Base-by-base conservation (phyloP, 1,284 basidiomycete genomes). In the Tylopilus sp. region DNA sequence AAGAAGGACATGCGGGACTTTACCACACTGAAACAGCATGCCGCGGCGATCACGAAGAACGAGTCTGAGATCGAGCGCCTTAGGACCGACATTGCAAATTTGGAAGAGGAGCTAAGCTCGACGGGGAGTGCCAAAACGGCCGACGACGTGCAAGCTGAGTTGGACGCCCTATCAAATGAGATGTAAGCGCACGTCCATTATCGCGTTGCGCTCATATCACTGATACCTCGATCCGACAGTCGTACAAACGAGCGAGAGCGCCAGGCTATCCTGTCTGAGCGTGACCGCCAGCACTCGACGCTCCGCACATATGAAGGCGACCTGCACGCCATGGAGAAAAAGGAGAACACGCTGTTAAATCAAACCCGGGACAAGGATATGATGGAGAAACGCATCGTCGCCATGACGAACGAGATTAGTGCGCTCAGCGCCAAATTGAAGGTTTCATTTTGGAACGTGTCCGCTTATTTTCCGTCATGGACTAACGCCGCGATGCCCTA, bases 101-200 rank as follows among this genome's bases (percentile, higher is more conserved):
- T 92, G 33, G 89, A 96, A 66, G 72, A 72, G 30, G 82, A 87
- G 34, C 74, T 97, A 11, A 71, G 77, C 19, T 71, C 77, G 4
- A 82, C 82, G 2, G 93, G 92, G 2, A 86, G 85, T 12, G 78
- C 81, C 6, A 90, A 85, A 68, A 93, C 92, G 0, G 79, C 82
- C 1, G 89, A 92, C 41, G 92, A 94, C 44, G 84, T 97, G 3
- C 89, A 96, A 64, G 70, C 63, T 21, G 85, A 94, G 59, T 72
- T 95, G 7, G 81, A 87, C 46, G 68, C 69, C 5, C 59, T 93
- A 29, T 73, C 77, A 1, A 68, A 68, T 16, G 74, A 86, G 46
- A 76, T 93, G 93, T 96, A 56, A 59, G 85, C 46, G 52, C 46
- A 5, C 15, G 21, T 44, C 12, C 16, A 31, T 29, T 43, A 37